phyloP scores from a whole-genome alignment of 495 filamentous ascomycete genomes.

The Hypoxylon fragiforme region DNA sequence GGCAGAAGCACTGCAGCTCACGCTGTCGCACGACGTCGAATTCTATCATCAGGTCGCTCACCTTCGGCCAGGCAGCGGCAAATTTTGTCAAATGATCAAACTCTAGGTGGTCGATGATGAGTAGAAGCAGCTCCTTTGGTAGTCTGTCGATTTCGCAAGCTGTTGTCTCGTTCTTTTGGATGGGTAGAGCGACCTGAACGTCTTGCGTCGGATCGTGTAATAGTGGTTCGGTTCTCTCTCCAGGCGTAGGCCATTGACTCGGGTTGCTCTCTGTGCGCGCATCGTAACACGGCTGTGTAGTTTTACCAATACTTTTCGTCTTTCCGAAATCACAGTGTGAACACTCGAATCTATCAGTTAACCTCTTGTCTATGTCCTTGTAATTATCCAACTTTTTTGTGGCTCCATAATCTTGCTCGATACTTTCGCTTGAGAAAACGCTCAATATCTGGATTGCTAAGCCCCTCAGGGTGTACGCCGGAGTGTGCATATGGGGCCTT shows the following conservation, averaged over 20 bases:
- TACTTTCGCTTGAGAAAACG: constrained; percentile 59
- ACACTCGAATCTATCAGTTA: constrained; percentile 12
- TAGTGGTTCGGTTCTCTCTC: not conserved
- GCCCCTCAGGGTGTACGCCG: constrained; percentile 55
- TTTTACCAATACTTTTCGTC: not conserved
- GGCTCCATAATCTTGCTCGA: constrained; percentile 44
- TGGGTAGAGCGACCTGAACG: not conserved
- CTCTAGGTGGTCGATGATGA: constrained; percentile 43
- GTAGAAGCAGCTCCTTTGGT: constrained; percentile 47
- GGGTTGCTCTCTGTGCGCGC: constrained; percentile 15
- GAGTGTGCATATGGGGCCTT: constrained; percentile 49
- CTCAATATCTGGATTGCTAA: constrained; percentile 60
- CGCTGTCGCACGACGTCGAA: constrained; percentile 50
- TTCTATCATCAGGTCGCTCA: constrained; percentile 39
- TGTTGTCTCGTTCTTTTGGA: not conserved
- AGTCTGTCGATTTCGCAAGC: constrained; percentile 29
- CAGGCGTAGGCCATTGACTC: constrained; percentile 5
- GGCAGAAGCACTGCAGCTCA: constrained; percentile 55
- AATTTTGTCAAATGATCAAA: constrained; percentile 44
- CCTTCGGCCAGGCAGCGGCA: constrained; percentile 42
- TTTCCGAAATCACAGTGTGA: constrained; percentile 15
- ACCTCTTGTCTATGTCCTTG: not conserved
- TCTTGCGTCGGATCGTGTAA: not conserved
- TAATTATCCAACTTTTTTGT: not conserved
- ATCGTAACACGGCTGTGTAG: not conserved